These are phyloP conservation scores for Aspergillus sojae DNA, from an alignment of 2,329 filamentous ascomycete genomes.

Conservation along the genomic window DNA sequence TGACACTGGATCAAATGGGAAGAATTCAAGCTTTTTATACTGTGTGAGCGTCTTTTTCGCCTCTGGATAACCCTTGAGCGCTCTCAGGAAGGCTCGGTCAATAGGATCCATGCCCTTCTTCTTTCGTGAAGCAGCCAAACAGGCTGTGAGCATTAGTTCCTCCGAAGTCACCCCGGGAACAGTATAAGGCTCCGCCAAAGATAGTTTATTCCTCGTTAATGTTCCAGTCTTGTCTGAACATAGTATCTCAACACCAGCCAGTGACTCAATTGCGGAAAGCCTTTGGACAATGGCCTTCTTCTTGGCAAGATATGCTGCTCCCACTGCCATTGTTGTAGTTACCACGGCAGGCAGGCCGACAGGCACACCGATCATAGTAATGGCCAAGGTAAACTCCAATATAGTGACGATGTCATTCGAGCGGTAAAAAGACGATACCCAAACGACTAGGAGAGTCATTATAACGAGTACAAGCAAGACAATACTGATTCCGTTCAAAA, in stretches of 20 bases:
- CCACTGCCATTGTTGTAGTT: conserved; percentile 93
- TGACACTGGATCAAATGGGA: conserved; percentile 88
- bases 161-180: conserved; percentile 80
- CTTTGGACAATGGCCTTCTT: conserved; percentile 94
- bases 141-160: conserved; percentile 90
- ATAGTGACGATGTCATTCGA: conserved; percentile 79
- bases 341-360: conserved; percentile 92
- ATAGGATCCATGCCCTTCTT: conserved; percentile 96
- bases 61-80: conserved; percentile 77
- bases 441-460: conserved; percentile 77
- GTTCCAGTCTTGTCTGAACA: conserved; percentile 96
- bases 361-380: conserved; percentile 89
- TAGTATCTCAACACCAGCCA: conserved; percentile 90
- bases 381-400: conserved; percentile 81
- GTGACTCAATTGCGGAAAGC: conserved; percentile 86
- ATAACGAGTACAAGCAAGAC: conserved; percentile 79
- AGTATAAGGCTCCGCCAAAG: conserved; percentile 80
- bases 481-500: conserved; percentile 83
- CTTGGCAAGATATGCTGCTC: conserved; percentile 86
- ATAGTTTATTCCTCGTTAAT: conserved; percentile 91
- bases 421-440: conserved; percentile 85
- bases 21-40: conserved; percentile 83
- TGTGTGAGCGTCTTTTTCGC: conserved; percentile 79
- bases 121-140: conserved; percentile 86
- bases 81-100: conserved; percentile 91